Evolutionary conservation across 2,329 filamentous ascomycete genomes (phyloP), one percentile per base, ranked within the genome.

Genomic region (Trichoderma koningiopsis): DNA sequence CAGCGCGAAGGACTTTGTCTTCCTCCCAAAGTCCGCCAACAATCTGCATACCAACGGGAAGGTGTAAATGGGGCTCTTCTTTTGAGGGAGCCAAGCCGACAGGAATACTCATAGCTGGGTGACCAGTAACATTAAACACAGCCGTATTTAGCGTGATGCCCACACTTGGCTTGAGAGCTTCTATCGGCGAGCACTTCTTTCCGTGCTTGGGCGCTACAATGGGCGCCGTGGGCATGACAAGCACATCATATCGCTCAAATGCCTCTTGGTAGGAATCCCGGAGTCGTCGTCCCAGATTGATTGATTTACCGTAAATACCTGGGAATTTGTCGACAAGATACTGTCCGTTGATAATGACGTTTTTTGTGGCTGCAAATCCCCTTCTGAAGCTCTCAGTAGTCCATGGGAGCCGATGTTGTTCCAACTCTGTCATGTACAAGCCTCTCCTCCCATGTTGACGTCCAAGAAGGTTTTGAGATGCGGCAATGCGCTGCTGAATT

Each of bases 401-500:
- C 40, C 40, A 43, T 1, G 40, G 40, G n/a, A 43, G 40, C 16
- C 40, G 40, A 43, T n/a, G 16, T n/a, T 43, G 40, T 5, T 43
- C 40, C 40, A 43, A n/a, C 19, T 43, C 40, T 6, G 40, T 43
- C 19, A n/a, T 5, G n/a, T 43, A 43, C 40, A 43, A 43, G 19
- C 16, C 40, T 43, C 40, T 43, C 40, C 40, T 43, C 2, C 40
- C 40, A 3, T 43, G 40, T 8, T 43, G 40, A 43, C 19, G 40
- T n/a, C 40, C 40, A 43, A 43, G 22, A 52, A 52, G 47, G 13
- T 52, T 52, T 27, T 58, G 56, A 4, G 56, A 58, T 37, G 11
- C 56, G n/a, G 56, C 56, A 58, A 37, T 58, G 5, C 56, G 56
- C n/a, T 58, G 56, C n/a, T 58, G 56, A 16, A 58, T 58, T 13